A percentile compares a stretch with the other conserved stretches of the same genome.
Evolutionary conservation across 208 protist species (phyloP).

Genomic region (Naegleria fowleri): DNA sequence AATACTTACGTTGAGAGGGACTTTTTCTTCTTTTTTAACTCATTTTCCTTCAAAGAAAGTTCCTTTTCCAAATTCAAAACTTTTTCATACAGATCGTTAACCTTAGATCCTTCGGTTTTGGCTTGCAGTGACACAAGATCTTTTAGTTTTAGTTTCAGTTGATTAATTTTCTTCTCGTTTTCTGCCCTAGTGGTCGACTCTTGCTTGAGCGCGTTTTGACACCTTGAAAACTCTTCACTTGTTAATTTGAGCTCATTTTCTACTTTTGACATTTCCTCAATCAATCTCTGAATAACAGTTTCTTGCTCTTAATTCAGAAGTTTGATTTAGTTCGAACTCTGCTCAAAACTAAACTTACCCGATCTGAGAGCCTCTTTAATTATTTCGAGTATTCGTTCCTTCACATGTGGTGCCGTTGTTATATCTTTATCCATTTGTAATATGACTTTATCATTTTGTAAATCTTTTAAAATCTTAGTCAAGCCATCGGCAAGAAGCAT

Average conservation of each 20-base stretch:
- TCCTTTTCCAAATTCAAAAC: neutral
- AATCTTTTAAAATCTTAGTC: neutral
- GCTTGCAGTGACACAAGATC: neutral
- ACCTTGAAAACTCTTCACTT: neutral
- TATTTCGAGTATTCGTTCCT: slow-evolving; percentile 11
- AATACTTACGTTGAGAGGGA: neutral
- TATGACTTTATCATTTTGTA: slow-evolving; percentile 11
- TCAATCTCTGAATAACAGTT: neutral
- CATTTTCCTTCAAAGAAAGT: neutral
- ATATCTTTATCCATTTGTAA: slow-evolving; percentile 18
- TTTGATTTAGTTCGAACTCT: neutral
- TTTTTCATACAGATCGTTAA: neutral
- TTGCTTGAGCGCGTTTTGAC: neutral
- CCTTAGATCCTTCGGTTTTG: neutral
- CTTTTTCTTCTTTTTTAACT: slow-evolving; percentile 16
- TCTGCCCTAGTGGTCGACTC: neutral
- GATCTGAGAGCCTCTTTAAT: neutral
- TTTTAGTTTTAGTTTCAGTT: slow-evolving; percentile 1
- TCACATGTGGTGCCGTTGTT: neutral
- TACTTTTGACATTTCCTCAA: neutral
- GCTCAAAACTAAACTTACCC: neutral
- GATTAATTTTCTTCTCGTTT: neutral
- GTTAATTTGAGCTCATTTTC: neutral
- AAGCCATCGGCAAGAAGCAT: neutral
- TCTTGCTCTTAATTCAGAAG: neutral